Evolutionary conservation across 2,329 filamentous ascomycete genomes (phyloP).

Genomic region (Colletotrichum gigasporum): DNA sequence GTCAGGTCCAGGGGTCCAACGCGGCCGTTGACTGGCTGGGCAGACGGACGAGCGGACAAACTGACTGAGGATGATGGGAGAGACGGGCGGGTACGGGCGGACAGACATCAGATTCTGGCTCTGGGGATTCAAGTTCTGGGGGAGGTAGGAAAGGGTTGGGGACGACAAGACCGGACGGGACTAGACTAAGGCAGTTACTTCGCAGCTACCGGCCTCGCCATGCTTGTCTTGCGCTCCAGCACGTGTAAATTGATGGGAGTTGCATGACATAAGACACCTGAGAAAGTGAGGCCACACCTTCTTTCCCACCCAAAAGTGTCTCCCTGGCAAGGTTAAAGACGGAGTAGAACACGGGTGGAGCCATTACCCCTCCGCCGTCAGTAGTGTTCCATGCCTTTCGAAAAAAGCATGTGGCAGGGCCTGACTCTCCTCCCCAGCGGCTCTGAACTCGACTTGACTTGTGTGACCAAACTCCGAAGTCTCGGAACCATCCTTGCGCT

Average conservation of each 20-base stretch:
- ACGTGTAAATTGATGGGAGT: slow-evolving; percentile 2
- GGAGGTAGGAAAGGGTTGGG: slow-evolving; percentile 9
- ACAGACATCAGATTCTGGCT: slow-evolving; percentile 1
- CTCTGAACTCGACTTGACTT: background rate
- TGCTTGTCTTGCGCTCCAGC: background rate
- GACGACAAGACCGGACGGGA: background rate
- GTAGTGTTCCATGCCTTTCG: background rate
- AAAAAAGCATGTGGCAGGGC: slow-evolving; percentile 23
- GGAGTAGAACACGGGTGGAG: background rate
- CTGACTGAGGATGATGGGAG: slow-evolving; percentile 7
- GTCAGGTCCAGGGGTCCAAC: background rate
- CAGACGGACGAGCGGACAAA: slow-evolving; percentile 9
- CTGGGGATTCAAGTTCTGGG: background rate
- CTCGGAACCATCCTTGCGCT: background rate
- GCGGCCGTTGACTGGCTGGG: background rate
- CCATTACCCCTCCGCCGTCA: background rate
- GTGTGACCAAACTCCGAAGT: background rate
- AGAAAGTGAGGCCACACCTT: background rate
- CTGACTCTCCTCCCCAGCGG: background rate
- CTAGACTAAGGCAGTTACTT: background rate
- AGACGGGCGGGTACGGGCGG: background rate
- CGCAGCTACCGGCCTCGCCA: background rate
- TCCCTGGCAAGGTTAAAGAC: background rate
- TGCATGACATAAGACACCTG: background rate
- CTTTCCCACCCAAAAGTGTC: background rate